Conservation (phyloP, 495 filamentous ascomycete species). For the Penicillium egyptiacum region DNA sequence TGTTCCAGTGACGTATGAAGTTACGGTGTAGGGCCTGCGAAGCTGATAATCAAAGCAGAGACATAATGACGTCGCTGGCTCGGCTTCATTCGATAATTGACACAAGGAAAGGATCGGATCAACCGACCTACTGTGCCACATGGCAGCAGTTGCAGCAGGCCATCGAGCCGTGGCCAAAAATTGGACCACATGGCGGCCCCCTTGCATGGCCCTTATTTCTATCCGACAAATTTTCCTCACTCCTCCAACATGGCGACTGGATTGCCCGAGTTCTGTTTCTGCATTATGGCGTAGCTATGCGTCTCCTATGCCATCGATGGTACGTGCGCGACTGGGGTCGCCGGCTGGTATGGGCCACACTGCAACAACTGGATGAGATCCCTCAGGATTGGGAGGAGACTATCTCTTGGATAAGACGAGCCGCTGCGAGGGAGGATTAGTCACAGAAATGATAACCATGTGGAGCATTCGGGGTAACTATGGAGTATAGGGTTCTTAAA, state of each 20-base stretch:
- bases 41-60: conserved; percentile 10
- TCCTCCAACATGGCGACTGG: conserved; percentile 38
- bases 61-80: conserved; percentile 28
- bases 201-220: conserved; percentile 42
- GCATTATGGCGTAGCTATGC: conserved; percentile 39
- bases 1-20: background rate
- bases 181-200: conserved; percentile 33
- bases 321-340: conserved; percentile 41
- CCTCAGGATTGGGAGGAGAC: conserved; percentile 34
- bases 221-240: conserved; percentile 26
- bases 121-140: conserved; percentile 22
- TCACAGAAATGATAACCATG: background rate
- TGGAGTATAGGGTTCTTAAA: background rate
- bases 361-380: conserved; percentile 32
- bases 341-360: conserved; percentile 34
- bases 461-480: background rate
- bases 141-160: conserved; percentile 34
- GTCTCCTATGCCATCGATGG: conserved; percentile 40
- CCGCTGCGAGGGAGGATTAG: conserved; percentile 22
- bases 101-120: conserved; percentile 12
- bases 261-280: conserved; percentile 39
- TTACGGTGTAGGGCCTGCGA: background rate
- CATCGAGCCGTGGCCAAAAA: conserved; percentile 37
- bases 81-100: conserved; percentile 24
- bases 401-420: conserved; percentile 35